Evolutionary conservation across 305 asterid genomes (phyloP), one percentile per base, ranked within the genome.

Genomic region (Lippia alba): DNA sequence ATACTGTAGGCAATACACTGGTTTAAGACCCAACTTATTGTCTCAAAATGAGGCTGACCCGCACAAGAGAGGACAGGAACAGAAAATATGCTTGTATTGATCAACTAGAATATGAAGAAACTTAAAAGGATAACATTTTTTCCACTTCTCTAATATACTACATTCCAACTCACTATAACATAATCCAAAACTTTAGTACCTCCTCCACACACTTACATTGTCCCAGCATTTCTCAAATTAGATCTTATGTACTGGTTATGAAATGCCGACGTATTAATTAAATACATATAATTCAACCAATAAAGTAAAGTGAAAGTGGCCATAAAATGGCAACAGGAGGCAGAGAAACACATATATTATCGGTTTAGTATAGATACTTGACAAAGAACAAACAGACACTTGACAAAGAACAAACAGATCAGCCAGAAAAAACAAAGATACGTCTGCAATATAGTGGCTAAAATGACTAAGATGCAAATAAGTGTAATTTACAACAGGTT

Each of bases 121-220:
- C 30, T 24, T 10, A 44, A 45, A 41, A 54, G 49, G 24, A 4
- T 24, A 62, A 55, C 61, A 62, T 36, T n/a, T 62, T 45, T 39
- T 54, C 61, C 61, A 30, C 16, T 50, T 6, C 51, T 53, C 51
- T 53, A 68, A 10, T 57, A 39, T 68, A 33, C 46, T 30, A 36
- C 18, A 32, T 45, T 61, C 50, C 57, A 74, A 30, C 64, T 54
- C 64, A 5, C 33, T 59, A 8, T 39, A 45, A 54, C 50, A 24
- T 18, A 18, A 61, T 44, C 33, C 70, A 45, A 33, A 55, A 54
- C 66, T 48, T 11, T 67, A 24, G 41, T 70, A 53, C 48, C 65
- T 58, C 66, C 44, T 66, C 68, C 46, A 59, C 33, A 64, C 45
- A 30, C 57, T 60, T 59, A 12, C 34, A 30, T 56, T 15, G 56